Base-by-base conservation (phyloP, 2,329 filamentous ascomycete genomes). In the Neonectria ditissima region DNA sequence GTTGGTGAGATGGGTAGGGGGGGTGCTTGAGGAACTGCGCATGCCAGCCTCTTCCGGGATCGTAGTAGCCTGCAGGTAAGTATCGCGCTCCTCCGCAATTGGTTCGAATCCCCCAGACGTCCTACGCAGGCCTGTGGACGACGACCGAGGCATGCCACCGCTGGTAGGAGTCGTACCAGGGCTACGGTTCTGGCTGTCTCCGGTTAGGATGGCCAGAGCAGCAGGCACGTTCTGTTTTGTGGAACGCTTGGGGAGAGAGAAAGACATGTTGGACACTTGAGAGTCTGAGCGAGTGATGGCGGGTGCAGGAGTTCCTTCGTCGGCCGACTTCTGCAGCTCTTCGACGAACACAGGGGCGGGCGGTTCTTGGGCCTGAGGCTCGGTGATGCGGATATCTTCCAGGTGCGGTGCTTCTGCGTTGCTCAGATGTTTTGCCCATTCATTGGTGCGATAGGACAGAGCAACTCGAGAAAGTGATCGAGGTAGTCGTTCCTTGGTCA, bases 391-490 rank as follows among this genome's bases (percentile, higher is more conserved):
- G 13, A 92, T 76, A 2, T 88, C 85, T 8, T 93, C 90, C 1
- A 86, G 78, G 51, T 89, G 86, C 1, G 93, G 93, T 5, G 82
- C 80, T 16, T 97, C 94, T 7, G 95, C 94, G 44, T 86, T 82
- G 66, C 89, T 89, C 11, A 97, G 83, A 76, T 97, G 93, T 77
- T 97, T 97, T 0, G 94, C 93, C 95, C 95, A 98, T 79, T 98
- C 95, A 68, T 97, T 97, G 2, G 94, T 97, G 61, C 95, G 88
- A 75, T 96, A 97, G 0, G 91, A 92, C 76, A 93, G 82, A 2
- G 94, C 91, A 9, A 97, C 87, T 65, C 88, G 90, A 1, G 94
- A 96, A 34, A 94, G 79, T 13, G 88, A 87, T n/a, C 84, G 81
- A 0, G 92, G 92, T 10, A 97, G 84, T 11, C 84, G 84, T 4